phyloP scores from a whole-genome alignment of 2,329 filamentous ascomycete species.

The Zasmidium angulare region DNA sequence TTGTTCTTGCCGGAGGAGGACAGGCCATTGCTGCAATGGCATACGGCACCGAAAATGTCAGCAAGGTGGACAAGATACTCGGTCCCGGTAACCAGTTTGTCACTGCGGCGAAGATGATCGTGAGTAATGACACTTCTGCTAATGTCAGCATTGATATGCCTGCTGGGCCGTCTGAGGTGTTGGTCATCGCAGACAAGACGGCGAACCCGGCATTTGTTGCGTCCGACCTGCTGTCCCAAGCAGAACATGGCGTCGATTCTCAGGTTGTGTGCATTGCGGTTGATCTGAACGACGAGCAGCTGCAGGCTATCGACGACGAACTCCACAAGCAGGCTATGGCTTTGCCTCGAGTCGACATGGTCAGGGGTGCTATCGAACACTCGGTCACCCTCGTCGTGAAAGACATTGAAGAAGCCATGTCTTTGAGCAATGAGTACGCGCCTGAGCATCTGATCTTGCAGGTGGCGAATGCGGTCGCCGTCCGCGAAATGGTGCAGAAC shows the following conservation, averaged over 20 bases:
- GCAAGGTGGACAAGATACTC: slow-evolving; percentile 97
- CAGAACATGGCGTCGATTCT: slow-evolving; percentile 93
- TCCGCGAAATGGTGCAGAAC: slow-evolving; percentile 80
- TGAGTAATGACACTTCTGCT: slow-evolving; percentile 94
- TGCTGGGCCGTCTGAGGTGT: slow-evolving; percentile 90
- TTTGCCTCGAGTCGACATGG: slow-evolving; percentile 88
- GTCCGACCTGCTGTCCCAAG: slow-evolving; percentile 89
- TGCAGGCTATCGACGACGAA: slow-evolving; percentile 86
- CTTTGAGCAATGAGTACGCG: slow-evolving; percentile 88
- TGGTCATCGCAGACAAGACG: slow-evolving; percentile 88
- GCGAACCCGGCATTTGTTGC: slow-evolving; percentile 94
- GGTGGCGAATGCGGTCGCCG: slow-evolving; percentile 70
- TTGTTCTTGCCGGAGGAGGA: slow-evolving; percentile 91
- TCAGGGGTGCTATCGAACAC: slow-evolving; percentile 85
- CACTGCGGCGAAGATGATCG: slow-evolving; percentile 96
- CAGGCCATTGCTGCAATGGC: slow-evolving; percentile 96
- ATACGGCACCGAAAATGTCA: slow-evolving; percentile 91
- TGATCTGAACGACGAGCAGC: slow-evolving; percentile 68
- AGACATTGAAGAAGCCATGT: slow-evolving; percentile 73
- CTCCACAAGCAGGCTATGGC: slow-evolving; percentile 83
- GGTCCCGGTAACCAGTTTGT: slow-evolving; percentile 98
- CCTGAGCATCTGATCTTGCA: slow-evolving; percentile 96
- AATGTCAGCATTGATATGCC: slow-evolving; percentile 98
- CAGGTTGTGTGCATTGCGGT: slow-evolving; percentile 91
- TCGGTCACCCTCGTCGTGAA: slow-evolving; percentile 79